A percentile compares a stretch with the other conserved stretches of the same genome.
Conservation (phyloP, 257 asterid genomes). For the Nicotiana attenuata region DNA sequence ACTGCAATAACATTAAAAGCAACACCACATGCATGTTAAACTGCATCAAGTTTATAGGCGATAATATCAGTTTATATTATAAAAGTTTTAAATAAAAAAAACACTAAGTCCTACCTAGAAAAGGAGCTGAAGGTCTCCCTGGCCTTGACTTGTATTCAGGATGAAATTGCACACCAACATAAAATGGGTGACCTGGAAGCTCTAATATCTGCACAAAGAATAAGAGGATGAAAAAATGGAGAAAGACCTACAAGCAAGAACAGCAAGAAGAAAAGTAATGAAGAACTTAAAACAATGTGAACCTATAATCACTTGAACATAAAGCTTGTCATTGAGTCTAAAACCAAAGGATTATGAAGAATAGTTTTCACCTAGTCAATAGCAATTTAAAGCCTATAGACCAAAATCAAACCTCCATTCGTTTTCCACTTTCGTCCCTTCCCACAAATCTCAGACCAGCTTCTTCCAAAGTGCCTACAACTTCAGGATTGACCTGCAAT, state of each 20-base stretch:
- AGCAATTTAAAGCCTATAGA: constrained; percentile 3
- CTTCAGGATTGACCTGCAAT: constrained; percentile 83
- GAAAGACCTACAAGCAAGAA: not conserved
- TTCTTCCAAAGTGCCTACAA: constrained; percentile 57
- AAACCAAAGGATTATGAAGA: not conserved
- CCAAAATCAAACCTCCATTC: constrained; percentile 78
- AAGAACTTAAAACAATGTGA: not conserved
- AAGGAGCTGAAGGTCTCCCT: constrained; percentile 15
- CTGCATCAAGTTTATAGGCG: not conserved
- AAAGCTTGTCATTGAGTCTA: not conserved
- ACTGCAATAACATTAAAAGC: not conserved
- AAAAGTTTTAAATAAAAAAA: not conserved
- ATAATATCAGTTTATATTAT: not conserved
- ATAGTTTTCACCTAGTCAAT: not conserved
- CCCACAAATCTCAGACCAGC: constrained; percentile 89
- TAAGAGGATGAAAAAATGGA: not conserved
- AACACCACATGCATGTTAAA: not conserved
- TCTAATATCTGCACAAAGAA: constrained; percentile 13
- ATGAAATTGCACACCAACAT: constrained; percentile 18
- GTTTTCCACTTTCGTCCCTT: constrained; percentile 77
- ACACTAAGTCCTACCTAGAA: constrained; percentile 1
- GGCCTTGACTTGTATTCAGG: constrained; percentile 20
- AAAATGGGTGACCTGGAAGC: constrained; percentile 13
- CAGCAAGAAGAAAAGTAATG: not conserved
- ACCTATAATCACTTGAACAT: not conserved